Percentiles rank a stretch among this genome's conserved stretches.
Conservation (phyloP, 768 basidiomycete species). For the Suillus decipiens region DNA sequence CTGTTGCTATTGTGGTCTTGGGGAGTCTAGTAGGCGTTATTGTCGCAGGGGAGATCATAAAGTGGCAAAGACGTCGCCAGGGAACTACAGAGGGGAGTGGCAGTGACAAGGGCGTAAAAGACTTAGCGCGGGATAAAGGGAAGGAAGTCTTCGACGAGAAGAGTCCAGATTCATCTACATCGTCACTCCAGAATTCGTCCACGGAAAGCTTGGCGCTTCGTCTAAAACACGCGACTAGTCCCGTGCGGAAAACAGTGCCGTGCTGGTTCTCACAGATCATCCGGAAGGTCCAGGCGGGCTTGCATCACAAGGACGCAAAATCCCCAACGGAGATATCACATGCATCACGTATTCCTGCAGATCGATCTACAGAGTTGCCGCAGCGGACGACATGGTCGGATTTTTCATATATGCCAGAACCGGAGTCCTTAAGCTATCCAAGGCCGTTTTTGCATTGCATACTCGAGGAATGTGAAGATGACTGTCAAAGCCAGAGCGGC, state of each 20-base stretch:
- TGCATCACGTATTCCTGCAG: slow-evolving; percentile 1
- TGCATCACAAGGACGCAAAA: background rate
- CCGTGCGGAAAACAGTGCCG: background rate
- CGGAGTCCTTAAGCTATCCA: slow-evolving; percentile 19
- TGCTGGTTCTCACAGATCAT: background rate
- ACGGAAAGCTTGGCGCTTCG: background rate
- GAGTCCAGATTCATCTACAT: background rate
- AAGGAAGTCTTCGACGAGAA: background rate
- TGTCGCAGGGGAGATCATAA: slow-evolving; percentile 29
- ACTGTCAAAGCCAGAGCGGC: slow-evolving; percentile 22
- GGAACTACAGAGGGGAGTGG: background rate
- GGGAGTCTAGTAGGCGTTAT: slow-evolving; percentile 29
- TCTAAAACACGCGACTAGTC: background rate
- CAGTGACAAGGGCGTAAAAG: background rate
- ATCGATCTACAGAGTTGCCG: background rate
- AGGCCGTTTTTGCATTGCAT: slow-evolving; percentile 27
- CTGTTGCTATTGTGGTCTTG: slow-evolving; percentile 28
- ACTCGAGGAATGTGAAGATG: slow-evolving; percentile 33
- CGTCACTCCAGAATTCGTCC: background rate
- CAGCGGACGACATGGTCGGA: slow-evolving; percentile 34
- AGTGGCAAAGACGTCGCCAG: slow-evolving; percentile 10
- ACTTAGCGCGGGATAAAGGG: background rate
- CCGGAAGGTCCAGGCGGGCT: background rate
- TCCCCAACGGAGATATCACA: background rate
- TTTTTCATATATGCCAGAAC: slow-evolving; percentile 23